Evolutionary conservation across 257 asterid species (phyloP), one percentile per base, ranked within the genome.

Genomic region (Craterostigma plantagineum): DNA sequence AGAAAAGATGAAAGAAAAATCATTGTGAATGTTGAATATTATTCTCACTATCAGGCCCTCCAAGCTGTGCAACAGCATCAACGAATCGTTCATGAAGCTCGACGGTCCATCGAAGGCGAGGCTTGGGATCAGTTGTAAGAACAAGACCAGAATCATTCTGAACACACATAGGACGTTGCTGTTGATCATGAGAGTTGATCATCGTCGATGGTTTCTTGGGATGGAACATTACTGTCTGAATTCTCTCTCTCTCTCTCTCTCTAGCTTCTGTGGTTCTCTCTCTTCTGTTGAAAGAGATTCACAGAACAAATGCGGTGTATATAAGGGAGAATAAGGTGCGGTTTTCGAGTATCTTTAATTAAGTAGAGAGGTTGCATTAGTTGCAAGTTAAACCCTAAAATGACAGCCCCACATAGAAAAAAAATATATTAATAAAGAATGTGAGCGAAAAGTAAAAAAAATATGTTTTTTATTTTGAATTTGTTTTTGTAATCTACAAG

Each of bases 41-140:
- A 17, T n/a, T 49, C 71, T n/a, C 61, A 83, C 95, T 83, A 49
- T 83, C 93, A 0, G 95, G 91, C 37, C 95, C 95, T 9, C 95
- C 95, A 33, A 83, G 85, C 68, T 83, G 95, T 1, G 86, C 67
- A 23, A 83, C 95, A 40, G 95, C 93, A 9, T 83, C 95, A 18
- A 79, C 93, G 33, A 83, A 83, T 58, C 95, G 95, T 42, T 83
- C 87, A 14, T 83, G 95, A 37, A 83, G 93, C 53, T 83, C 93
- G 38, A 71, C 93, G 0, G 95, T 83, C 95, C 95, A 83, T 3
- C 95, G 64, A 58, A 83, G 95, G 3, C 95, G 86, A 10, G 95
- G 95, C 44, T 83, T 83, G 0, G 95, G 95, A 52, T 83, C 95
- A 5, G 95, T 83, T 9, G 95, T 83, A 50, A 83, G 91, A 30